Percentiles rank a stretch among this genome's conserved stretches.
Evolutionary conservation across 2,329 filamentous ascomycete genomes (phyloP).

Genomic region (Botrytis pseudocinerea): DNA sequence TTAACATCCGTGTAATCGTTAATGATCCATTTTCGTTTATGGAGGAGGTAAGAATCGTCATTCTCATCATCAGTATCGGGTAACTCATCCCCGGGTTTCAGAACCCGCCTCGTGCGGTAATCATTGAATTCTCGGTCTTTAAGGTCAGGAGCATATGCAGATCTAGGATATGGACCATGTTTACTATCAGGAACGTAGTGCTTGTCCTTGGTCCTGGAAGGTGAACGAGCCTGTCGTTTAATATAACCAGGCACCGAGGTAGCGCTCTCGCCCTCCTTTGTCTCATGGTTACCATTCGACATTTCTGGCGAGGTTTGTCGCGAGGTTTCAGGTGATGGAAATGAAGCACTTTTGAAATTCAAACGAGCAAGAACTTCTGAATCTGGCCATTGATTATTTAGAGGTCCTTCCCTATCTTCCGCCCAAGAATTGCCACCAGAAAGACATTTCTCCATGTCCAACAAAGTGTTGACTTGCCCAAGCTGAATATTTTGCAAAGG

Average conservation of each 20-base stretch:
- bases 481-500: constrained; percentile 47
- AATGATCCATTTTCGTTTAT: constrained; percentile 37
- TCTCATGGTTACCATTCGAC: constrained; percentile 28
- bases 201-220: neutral
- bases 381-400: constrained; percentile 38
- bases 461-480: constrained; percentile 46
- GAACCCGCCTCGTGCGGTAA: constrained; percentile 34
- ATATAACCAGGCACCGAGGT: neutral
- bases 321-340: constrained; percentile 34
- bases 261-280: constrained; percentile 21
- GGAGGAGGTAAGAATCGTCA: constrained; percentile 38
- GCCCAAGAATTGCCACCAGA: constrained; percentile 51
- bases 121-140: constrained; percentile 35
- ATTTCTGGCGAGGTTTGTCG: constrained; percentile 37
- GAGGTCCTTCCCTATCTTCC: constrained; percentile 46
- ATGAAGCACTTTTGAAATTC: constrained; percentile 30
- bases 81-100: constrained; percentile 36
- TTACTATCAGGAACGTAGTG: constrained; percentile 11
- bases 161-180: constrained; percentile 4
- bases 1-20: constrained; percentile 38
- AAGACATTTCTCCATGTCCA: constrained; percentile 49
- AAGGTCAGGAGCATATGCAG: constrained; percentile 28
- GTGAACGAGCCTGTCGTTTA: neutral
- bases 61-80: constrained; percentile 38
- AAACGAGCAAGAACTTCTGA: constrained; percentile 28